Percentiles rank a stretch among this genome's conserved stretches.
phyloP scores from a whole-genome alignment of 306 rosid genomes.

The Quercus alba region DNA sequence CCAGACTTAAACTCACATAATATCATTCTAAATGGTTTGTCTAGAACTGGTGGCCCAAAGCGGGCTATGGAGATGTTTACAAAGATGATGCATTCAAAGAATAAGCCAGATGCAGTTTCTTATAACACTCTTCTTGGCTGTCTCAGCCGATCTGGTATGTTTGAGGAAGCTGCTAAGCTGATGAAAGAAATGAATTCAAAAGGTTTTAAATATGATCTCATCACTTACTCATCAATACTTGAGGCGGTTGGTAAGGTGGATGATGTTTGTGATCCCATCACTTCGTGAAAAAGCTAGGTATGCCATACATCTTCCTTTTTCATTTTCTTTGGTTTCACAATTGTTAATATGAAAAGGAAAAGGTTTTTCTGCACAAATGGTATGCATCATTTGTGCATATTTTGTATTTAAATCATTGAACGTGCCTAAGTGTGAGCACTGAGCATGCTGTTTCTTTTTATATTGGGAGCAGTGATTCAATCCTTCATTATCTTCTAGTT shows the following conservation, averaged over 20 bases:
- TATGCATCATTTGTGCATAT: neutral
- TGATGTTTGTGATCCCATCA: conserved; percentile 30
- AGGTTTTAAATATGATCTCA: conserved; percentile 71
- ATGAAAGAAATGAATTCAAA: conserved; percentile 83
- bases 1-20: conserved; percentile 83
- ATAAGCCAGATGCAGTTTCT: conserved; percentile 75
- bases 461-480: neutral
- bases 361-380: neutral
- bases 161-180: conserved; percentile 85
- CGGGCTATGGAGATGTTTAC: conserved; percentile 72
- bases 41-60: conserved; percentile 72
- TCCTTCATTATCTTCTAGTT: neutral
- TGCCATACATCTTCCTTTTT: neutral
- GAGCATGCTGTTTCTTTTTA: neutral
- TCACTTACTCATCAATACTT: conserved; percentile 87
- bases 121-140: conserved; percentile 81
- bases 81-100: conserved; percentile 58
- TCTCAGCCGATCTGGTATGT: conserved; percentile 89
- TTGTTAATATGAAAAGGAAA: neutral
- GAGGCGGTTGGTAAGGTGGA: conserved; percentile 97
- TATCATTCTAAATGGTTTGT: conserved; percentile 73
- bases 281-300: conserved; percentile 12
- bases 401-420: neutral
- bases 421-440: neutral
- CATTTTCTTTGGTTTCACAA: neutral